Base-by-base conservation (phyloP, 2,329 filamentous ascomycete species). In the Aspergillus novofumigatus region DNA sequence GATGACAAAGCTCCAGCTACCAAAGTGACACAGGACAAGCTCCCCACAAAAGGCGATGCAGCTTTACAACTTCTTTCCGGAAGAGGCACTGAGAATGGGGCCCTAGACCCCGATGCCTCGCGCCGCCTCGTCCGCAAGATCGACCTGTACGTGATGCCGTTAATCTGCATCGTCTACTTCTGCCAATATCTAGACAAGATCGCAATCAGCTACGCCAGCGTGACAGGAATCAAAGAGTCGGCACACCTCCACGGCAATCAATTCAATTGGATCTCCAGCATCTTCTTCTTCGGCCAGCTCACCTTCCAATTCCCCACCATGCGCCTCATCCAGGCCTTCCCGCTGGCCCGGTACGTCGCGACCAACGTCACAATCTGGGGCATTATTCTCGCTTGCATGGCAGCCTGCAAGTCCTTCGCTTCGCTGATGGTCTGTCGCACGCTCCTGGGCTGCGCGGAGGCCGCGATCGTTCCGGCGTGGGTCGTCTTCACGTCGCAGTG, bases 381-480 rank as follows among this genome's bases (percentile, higher is more conserved):
- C 5, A 50, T 55, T 2, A 54, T 65, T 14, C 45, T 63, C 14
- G 58, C 62, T 14, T 59, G 49, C 25, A 58, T 64, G 51, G 60
- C 65, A 2, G 61, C 57, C 2, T 79, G 77, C 60, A 75, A 72
- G 44, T 80, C 78, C 54, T 84, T 83, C 56, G 73, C 71, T 1
- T 75, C 77, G 10, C 72, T 84, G 23, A 78, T 79, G 28, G 73
- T 75, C 8, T 75, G 82, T 38, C 77, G 82, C 10, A 78, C 80
- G 29, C 72, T 84, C 20, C 75, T 81, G 4, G 82, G 81, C 7
- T 71, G 78, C n/a, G 75, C 77, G 1, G 81, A 84, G 65, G 80
- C 81, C 0, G 66, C 69, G 0, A 68, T 71, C 54, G 63, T 73
- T 1, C 63, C 63, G 4, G 62, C 57, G 8, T 65, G 62, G 59